Evolutionary conservation across 306 rosid genomes (phyloP), one percentile per base, ranked within the genome.

Genomic region (Acmispon strigosus): DNA sequence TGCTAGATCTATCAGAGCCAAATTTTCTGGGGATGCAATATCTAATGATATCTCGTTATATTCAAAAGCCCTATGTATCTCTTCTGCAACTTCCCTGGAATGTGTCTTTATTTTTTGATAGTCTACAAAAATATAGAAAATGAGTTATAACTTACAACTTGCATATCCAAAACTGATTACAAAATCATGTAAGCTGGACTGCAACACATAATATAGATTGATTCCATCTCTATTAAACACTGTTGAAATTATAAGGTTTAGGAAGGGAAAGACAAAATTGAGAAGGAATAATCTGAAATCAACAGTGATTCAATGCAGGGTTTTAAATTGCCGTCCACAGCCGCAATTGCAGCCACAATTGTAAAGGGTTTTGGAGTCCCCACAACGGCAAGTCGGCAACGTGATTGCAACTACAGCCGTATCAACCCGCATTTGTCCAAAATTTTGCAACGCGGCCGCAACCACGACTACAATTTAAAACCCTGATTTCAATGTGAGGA

Each of bases 61-160:
- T 67, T 55, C 79, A 75, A 94, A 94, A 58, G 82, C 82, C 71
- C 69, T 58, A 39, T 88, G 92, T 68, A 84, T 89, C 79, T 94
- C 97, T 75, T 87, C 99, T 17, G 99, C 91, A 68, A 94, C 88
- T 73, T 83, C 87, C 22, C 83, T 70, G 55, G 97, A 91, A 83
- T 90, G 96, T 70, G 97, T 95, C 85, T 86, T 91, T 76, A 94
- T 89, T 83, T 87, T 94, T 76, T 91, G 84, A 80, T 85, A 89
- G 81, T 94, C 99, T 94, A 82, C 79, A 83, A 71, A 80, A 78
- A 74, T 42, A 22, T 66, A 82, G 62, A 48, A 70, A 57, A 60
- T 36, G 16, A 82, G 69, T 52, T 50, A 42, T 14, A 58, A 16
- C 48, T 24, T 57, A 44, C 59, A 60, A 34, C 34, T 62, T 39